phyloP scores from a whole-genome alignment of 169 alveolate genomes.

The Eimeria acervulina region DNA sequence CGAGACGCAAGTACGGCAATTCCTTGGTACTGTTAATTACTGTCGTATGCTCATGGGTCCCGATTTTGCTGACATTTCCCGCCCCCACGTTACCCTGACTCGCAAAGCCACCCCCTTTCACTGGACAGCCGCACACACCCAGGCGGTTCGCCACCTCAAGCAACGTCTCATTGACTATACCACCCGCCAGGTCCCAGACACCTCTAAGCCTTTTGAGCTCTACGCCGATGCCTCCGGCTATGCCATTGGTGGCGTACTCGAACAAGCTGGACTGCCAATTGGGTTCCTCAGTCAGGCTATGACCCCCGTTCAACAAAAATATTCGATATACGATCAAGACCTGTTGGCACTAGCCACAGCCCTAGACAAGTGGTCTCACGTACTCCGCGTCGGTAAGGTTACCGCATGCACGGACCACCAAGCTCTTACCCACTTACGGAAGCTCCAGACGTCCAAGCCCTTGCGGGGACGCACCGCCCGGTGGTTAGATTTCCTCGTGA shows the following conservation, averaged over 20 bases:
- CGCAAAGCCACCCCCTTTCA: neutral
- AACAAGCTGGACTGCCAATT: neutral
- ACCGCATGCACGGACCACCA: neutral
- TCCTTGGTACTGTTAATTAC: neutral
- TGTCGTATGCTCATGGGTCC: slow-evolving; percentile 3
- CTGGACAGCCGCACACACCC: slow-evolving; percentile 5
- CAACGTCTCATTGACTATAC: neutral
- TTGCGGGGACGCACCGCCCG: neutral
- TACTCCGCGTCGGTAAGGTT: neutral
- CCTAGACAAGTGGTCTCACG: neutral
- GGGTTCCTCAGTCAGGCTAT: slow-evolving; percentile 26
- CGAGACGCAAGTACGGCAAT: slow-evolving; percentile 35
- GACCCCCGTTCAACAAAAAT: neutral
- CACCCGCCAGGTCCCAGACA: slow-evolving; percentile 37
- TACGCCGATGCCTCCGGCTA: slow-evolving; percentile 13
- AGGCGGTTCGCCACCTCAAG: neutral
- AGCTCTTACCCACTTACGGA: neutral
- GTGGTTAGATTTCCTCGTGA: neutral
- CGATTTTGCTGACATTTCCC: neutral
- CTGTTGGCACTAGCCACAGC: neutral
- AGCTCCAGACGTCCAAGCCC: neutral
- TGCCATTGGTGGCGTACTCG: slow-evolving; percentile 1
- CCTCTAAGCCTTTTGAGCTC: slow-evolving; percentile 14
- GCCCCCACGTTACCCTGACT: neutral
- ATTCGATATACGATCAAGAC: slow-evolving; percentile 8